Base-by-base conservation (phyloP, 1,139 yeast genomes). In the Geotrichum histeridarum region DNA sequence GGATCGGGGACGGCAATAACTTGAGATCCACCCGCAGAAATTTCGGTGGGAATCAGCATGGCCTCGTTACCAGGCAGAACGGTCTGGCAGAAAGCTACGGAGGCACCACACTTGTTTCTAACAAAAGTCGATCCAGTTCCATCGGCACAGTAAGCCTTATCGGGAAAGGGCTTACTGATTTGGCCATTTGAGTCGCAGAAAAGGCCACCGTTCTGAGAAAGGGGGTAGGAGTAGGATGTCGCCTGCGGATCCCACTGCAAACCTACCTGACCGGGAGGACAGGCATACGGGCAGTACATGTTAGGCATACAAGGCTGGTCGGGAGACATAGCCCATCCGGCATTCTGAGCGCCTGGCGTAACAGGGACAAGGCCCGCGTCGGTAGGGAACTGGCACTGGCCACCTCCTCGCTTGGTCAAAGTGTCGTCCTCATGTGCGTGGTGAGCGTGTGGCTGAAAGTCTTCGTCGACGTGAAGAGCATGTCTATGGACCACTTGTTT, bases 11-110 rank as follows among this genome's bases (percentile, higher is more conserved):
- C 96, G 32, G 96, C 95, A 59, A 89, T 73, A 2, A 77, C 75
- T 56, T 75, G 71, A 17, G 73, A 60, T 15, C 73, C 63, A 11
- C 81, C 79, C 11, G 77, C 71, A 31, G 70, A 74, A 51, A 86
- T 81, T 55, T 76, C 70, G 33, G 94, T 88, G 57, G 96, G 96
- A 61, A 89, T 88, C 68, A 88, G 76, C 96, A 89, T 89, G 63
- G 89, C 95, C 73, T 89, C 96, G 69, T 87, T 86, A 58, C 96
- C 96, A 22, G 96, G 96, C 57, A 89, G 76, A 12, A 89, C 96
- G 3, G 96, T 89, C 74, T 90, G 96, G 71, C 96, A 89, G 71
- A 89, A 83, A 8, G 96, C 91, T 60, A 87, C 89, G 27, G 61
- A 73, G 6, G 70, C 61, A 48, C 74, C 73, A 43, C 70, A 66